Evolutionary conservation across 2,329 filamentous ascomycete species (phyloP).

Genomic region (Pyrenophora seminiperda): DNA sequence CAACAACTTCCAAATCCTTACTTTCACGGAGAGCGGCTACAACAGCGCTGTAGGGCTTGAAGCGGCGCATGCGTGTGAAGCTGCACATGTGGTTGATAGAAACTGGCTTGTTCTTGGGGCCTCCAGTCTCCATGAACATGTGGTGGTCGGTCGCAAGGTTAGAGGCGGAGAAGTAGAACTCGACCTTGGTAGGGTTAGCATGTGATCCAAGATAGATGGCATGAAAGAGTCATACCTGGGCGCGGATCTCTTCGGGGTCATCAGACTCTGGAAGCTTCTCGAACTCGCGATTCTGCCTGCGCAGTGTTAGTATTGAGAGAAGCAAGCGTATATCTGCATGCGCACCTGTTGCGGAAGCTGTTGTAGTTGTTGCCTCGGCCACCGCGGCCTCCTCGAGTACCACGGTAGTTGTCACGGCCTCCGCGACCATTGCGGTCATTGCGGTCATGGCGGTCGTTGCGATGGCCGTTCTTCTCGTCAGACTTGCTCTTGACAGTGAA

Average conservation of each 20-base stretch:
- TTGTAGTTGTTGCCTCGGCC: conserved; percentile 26
- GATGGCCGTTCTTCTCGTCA: conserved; percentile 18
- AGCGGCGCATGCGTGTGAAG: conserved; percentile 96
- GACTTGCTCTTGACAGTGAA: conserved; percentile 25
- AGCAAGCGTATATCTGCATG: background rate
- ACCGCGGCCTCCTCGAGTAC: conserved; percentile 20
- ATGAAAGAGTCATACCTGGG: conserved; percentile 64
- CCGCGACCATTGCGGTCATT: conserved; percentile 17
- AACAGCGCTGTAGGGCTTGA: conserved; percentile 84
- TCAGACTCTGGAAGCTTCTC: conserved; percentile 68
- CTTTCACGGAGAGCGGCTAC: conserved; percentile 83
- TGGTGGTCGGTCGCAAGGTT: conserved; percentile 90
- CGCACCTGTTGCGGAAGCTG: conserved; percentile 27
- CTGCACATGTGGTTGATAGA: conserved; percentile 75
- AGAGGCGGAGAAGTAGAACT: conserved; percentile 94
- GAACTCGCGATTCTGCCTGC: conserved; percentile 39
- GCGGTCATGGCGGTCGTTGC: conserved; percentile 23
- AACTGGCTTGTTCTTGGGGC: conserved; percentile 80
- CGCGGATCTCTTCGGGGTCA: conserved; percentile 80
- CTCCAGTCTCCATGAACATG: conserved; percentile 77
- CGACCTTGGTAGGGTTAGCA: conserved; percentile 65
- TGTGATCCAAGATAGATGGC: background rate
- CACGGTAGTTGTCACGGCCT: conserved; percentile 12
- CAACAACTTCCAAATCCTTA: conserved; percentile 71
- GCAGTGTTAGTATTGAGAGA: conserved; percentile 10